phyloP scores from a whole-genome alignment of 73 alveolate genomes.

The Paramecium primaurelia region DNA sequence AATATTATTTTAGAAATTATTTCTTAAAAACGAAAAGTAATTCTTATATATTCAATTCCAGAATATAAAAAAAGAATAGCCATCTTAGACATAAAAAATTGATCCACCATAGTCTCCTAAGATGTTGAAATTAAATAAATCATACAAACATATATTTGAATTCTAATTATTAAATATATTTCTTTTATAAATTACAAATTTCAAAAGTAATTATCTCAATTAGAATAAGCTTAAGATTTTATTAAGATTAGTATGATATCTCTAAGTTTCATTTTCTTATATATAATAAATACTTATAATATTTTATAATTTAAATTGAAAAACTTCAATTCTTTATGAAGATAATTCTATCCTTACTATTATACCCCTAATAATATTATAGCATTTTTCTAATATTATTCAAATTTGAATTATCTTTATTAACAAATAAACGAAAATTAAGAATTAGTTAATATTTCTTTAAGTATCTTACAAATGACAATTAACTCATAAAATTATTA shows the following conservation, averaged over 20 bases:
- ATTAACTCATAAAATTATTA: neutral
- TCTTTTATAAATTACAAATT: neutral
- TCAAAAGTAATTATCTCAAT: neutral
- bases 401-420: neutral
- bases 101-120: conserved; percentile 6
- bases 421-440: neutral
- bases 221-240: no score
- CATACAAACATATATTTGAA: neutral
- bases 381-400: neutral
- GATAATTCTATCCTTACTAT: neutral
- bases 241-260: neutral
- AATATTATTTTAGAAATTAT: neutral
- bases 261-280: no score
- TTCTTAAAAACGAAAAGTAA: neutral
- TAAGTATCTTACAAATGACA: neutral
- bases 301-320: no score
- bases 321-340: no score
- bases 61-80: conserved; percentile 13
- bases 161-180: neutral
- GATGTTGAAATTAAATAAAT: neutral
- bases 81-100: neutral
- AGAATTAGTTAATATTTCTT: neutral
- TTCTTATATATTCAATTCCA: conserved; percentile 19
- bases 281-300: no score
- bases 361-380: neutral